Conservation (phyloP, 2,329 filamentous ascomycete genomes). For the Alternaria novae-zelandiae region DNA sequence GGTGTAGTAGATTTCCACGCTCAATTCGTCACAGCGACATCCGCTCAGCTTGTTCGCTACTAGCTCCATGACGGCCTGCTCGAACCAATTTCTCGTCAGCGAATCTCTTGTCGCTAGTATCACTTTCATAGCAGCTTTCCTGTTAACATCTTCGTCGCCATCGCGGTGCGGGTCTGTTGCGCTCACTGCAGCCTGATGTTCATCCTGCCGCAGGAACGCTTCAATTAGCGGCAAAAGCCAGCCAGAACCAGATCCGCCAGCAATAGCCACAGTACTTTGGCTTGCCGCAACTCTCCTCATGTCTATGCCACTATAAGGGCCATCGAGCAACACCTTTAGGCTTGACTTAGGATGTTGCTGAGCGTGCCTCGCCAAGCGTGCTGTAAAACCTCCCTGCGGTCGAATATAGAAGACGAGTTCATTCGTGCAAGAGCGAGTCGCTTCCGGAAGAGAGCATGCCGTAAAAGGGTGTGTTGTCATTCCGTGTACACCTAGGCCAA, state of each 20-base stretch:
- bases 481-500: slow-evolving; percentile 51
- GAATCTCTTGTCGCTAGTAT: slow-evolving; percentile 48
- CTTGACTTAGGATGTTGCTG: slow-evolving; percentile 21
- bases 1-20: slow-evolving; percentile 35
- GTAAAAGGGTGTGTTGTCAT: slow-evolving; percentile 63
- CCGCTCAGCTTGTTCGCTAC: slow-evolving; percentile 25
- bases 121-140: slow-evolving; percentile 22
- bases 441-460: slow-evolving; percentile 57
- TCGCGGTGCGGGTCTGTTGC: neutral
- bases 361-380: slow-evolving; percentile 41
- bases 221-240: slow-evolving; percentile 60
- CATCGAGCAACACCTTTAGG: slow-evolving; percentile 61
- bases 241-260: slow-evolving; percentile 64
- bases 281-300: slow-evolving; percentile 31
- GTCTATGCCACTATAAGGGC: slow-evolving; percentile 64
- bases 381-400: slow-evolving; percentile 58
- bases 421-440: neutral
- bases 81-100: slow-evolving; percentile 47
- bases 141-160: neutral
- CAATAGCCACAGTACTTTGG: slow-evolving; percentile 57
- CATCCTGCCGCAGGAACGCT: slow-evolving; percentile 13
- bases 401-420: slow-evolving; percentile 63
- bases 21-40: slow-evolving; percentile 15
- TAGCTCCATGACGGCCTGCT: slow-evolving; percentile 36
- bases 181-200: neutral